phyloP scores from a whole-genome alignment of 1,284 basidiomycete genomes.

The Papiliotrema flavescens region DNA sequence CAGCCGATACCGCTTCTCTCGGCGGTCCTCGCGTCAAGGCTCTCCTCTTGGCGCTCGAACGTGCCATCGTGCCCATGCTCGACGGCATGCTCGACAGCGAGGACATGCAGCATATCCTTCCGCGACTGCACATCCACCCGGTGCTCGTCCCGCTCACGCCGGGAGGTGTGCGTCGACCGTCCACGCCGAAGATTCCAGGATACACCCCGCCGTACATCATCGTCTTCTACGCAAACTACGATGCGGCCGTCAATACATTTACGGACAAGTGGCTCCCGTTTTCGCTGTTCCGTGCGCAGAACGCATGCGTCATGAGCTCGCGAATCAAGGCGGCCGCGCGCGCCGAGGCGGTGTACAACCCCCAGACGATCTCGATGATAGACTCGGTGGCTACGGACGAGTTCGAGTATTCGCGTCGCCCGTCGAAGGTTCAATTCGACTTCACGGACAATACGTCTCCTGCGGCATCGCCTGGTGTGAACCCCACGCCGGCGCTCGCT shows the following conservation, averaged over 20 bases:
- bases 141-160: slow-evolving; percentile 42
- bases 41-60: slow-evolving; percentile 36
- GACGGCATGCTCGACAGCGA: slow-evolving; percentile 42
- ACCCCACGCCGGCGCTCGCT: neutral
- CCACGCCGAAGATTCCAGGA: slow-evolving; percentile 10
- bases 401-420: slow-evolving; percentile 22
- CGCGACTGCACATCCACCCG: slow-evolving; percentile 41
- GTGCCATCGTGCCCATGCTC: slow-evolving; percentile 44
- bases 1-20: slow-evolving; percentile 7
- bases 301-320: slow-evolving; percentile 48
- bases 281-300: slow-evolving; percentile 48
- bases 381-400: neutral
- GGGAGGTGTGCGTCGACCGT: slow-evolving; percentile 10
- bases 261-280: slow-evolving; percentile 51
- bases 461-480: neutral
- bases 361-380: neutral
- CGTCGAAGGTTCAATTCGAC: slow-evolving; percentile 47
- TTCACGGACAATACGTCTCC: slow-evolving; percentile 12
- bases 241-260: slow-evolving; percentile 47
- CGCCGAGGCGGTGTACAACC: neutral
- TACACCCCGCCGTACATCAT: slow-evolving; percentile 48
- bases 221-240: slow-evolving; percentile 50
- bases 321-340: slow-evolving; percentile 11
- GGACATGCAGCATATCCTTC: slow-evolving; percentile 43
- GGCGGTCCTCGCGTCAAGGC: slow-evolving; percentile 29